phyloP scores from a whole-genome alignment of 23 red algal genomes.

The Cyanidioschyzon merolae region DNA sequence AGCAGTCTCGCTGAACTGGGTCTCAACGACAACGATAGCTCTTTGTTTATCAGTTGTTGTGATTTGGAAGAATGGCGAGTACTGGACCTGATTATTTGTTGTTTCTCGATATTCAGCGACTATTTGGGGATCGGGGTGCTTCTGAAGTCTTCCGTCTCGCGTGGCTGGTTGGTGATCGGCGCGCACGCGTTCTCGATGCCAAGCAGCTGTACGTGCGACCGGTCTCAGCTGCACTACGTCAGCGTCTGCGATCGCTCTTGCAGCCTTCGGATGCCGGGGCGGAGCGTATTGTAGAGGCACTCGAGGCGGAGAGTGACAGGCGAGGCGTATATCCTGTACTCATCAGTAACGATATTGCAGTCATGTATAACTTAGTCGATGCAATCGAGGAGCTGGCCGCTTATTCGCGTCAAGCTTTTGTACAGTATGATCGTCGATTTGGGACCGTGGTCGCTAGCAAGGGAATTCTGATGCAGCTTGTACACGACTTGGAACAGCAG shows the following conservation, averaged over 20 bases:
- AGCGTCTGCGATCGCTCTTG: not conserved
- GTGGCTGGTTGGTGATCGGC: constrained; percentile 9
- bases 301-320: not conserved
- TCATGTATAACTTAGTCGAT: constrained; percentile 7
- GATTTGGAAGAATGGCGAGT: not conserved
- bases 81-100: not conserved
- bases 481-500: not conserved
- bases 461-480: not conserved
- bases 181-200: not conserved
- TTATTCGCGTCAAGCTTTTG: not conserved
- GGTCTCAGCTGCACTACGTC: not conserved
- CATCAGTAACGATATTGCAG: not conserved
- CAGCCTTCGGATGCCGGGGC: not conserved
- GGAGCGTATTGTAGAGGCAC: constrained; percentile 4
- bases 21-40: too few species aligned
- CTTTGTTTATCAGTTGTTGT: too few species aligned
- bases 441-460: not conserved
- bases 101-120: constrained; percentile 3
- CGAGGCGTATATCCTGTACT: not conserved
- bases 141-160: not conserved
- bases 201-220: constrained; percentile 11
- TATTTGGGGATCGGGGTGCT: not conserved
- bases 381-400: not conserved
- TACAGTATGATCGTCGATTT: constrained; percentile 5
- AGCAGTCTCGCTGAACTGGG: too few species aligned